These are phyloP conservation scores for Aristolochia californica DNA, from an alignment of 164 flowering plant species.

Conservation along the genomic window DNA sequence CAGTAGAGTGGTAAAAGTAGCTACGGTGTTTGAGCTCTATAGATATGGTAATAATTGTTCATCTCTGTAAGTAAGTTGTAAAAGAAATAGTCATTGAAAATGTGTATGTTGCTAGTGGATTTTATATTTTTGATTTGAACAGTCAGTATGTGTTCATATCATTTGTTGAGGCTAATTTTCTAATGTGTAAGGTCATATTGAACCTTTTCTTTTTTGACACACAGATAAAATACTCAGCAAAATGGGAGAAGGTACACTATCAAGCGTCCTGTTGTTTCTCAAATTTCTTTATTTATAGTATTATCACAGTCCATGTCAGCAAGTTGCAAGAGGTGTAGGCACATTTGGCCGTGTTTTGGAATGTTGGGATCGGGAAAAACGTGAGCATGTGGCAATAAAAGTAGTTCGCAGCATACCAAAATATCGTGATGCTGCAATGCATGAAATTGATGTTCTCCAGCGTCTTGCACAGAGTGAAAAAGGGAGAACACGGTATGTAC, in stretches of 20 bases:
- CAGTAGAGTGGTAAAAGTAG: too few relatives aligned
- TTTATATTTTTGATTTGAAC: too few relatives aligned
- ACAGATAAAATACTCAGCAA: constrained; percentile 86
- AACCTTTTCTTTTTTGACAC: background rate
- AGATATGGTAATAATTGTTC: too few relatives aligned
- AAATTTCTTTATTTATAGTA: constrained; percentile 34
- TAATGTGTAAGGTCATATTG: background rate
- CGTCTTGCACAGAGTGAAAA: constrained; percentile 47
- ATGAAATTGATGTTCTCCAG: constrained; percentile 73
- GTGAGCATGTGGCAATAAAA: constrained; percentile 68
- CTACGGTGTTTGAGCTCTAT: too few relatives aligned
- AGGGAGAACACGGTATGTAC: constrained; percentile 43
- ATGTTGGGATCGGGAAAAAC: constrained; percentile 78
- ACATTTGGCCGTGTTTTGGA: constrained; percentile 96
- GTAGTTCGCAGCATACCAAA: constrained; percentile 64
- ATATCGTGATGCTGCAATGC: constrained; percentile 88
- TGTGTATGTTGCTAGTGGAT: too few relatives aligned
- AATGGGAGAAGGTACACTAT: constrained; percentile 97
- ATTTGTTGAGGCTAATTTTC: background rate
- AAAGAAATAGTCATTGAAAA: too few relatives aligned
- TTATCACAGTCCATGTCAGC: constrained; percentile 37
- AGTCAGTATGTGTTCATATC: too few relatives aligned
- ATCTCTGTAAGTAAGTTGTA: too few relatives aligned
- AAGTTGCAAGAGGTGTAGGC: constrained; percentile 76
- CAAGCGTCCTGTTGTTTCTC: constrained; percentile 34